A percentile compares a stretch with the other conserved stretches of the same genome.
phyloP scores from a whole-genome alignment of 1,284 basidiomycete species.

The Cryptococcus sp. region DNA sequence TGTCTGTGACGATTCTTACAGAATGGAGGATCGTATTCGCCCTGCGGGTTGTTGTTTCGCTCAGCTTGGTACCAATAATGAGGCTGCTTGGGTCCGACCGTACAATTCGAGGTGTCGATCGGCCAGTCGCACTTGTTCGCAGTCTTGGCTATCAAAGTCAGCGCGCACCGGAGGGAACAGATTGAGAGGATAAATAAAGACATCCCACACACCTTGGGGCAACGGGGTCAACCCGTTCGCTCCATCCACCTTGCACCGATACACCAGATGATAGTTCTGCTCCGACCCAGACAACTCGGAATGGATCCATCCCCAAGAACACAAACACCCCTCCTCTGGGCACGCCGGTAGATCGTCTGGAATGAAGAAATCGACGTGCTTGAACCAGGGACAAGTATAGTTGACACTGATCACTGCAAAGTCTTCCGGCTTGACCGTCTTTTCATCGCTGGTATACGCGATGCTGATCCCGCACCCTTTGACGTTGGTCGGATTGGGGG shows the following conservation, averaged over 20 bases:
- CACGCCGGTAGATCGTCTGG: conserved; percentile 37
- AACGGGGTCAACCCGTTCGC: conserved; percentile 28
- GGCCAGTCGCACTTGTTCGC: conserved; percentile 40
- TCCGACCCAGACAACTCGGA: conserved; percentile 26
- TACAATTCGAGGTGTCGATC: conserved; percentile 33
- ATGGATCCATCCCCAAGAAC: conserved; percentile 41
- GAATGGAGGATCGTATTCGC: conserved; percentile 39
- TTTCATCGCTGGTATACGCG: conserved; percentile 31
- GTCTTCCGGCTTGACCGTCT: conserved; percentile 29
- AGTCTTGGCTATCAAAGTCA: conserved; percentile 20
- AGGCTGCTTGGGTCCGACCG: conserved; percentile 37
- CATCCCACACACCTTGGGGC: conserved; percentile 19
- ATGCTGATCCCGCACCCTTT: conserved; percentile 35
- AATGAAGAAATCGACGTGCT: conserved; percentile 37
- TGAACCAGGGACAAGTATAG: conserved; percentile 37
- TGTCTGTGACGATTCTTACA: conserved; percentile 19
- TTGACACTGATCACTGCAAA: conserved; percentile 36
- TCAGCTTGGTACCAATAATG: conserved; percentile 41
- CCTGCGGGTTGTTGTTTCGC: conserved; percentile 38
- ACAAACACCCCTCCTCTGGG: conserved; percentile 39
- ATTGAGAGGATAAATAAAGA: background rate
- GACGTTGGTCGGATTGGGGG: conserved; percentile 30
- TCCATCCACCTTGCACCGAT: conserved; percentile 40
- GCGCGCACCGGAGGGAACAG: background rate
- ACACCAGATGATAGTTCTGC: conserved; percentile 36